Evolutionary conservation across 495 filamentous ascomycete genomes (phyloP), one percentile per base, ranked within the genome.

Genomic region (Penicillium simplicissimum): DNA sequence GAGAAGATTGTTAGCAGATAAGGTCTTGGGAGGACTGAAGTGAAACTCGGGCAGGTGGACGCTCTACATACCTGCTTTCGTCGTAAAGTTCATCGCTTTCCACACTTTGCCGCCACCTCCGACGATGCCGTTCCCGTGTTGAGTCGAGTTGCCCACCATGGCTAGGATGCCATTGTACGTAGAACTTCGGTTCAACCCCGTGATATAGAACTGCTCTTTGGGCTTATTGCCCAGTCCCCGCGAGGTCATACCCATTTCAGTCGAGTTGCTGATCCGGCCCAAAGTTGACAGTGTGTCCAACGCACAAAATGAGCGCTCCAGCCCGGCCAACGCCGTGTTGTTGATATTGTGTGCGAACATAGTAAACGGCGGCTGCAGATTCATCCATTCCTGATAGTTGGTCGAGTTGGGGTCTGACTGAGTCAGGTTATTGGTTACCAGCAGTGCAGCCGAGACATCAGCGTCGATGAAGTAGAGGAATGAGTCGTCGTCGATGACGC

Each of bases 141-240:
- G 63, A 47, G 81, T 84, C 15, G 81, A 83, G 63, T 81, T 88
- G 9, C 80, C 84, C 28, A 79, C 71, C 69, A 87, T 82, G 8
- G 88, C 91, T 33, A 97, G 74, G 54, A 92, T 86, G 0, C 82
- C 91, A 42, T 78, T 65, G 67, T 98, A 98, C 0, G 73, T 80
- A 8, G 88, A 83, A 63, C 84, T 90, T 6, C 76, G 71, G 52
- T 92, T 91, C 17, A 98, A 80, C 2, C 85, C 84, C 15, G 79
- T 85, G 34, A 96, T 75, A 63, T 94, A 91, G 73, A 98, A 96
- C 68, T 97, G 91, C 74, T 96, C 85, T 66, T 90, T 90, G 0
- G 90, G 90, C 43, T 85, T 71, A 52, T 85, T 85, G 6, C 80
- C 82, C 0, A 78, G 73, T 4, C 87, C 86, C 3, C 85, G 79